Evolutionary conservation across 1,139 yeast genomes (phyloP).

Genomic region (Nadsonia starkeyi-henricii): DNA sequence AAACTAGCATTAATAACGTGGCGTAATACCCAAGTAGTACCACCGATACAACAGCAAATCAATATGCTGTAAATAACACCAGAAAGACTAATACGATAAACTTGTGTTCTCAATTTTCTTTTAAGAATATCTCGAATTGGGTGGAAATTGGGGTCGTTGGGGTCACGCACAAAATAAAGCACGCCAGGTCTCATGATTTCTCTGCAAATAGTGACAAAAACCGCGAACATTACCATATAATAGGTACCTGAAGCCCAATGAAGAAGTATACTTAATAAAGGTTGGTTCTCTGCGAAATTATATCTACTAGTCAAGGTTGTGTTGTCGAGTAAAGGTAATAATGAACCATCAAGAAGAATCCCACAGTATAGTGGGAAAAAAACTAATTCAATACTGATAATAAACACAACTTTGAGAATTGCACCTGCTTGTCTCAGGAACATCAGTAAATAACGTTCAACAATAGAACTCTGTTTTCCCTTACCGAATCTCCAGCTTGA

Average conservation of each 20-base stretch:
- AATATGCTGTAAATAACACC: slow-evolving; percentile 64
- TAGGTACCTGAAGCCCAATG: slow-evolving; percentile 73
- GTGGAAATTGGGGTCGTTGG: slow-evolving; percentile 84
- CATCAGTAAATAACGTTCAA: background rate
- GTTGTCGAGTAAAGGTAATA: slow-evolving; percentile 24
- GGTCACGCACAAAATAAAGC: slow-evolving; percentile 78
- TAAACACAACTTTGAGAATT: slow-evolving; percentile 58
- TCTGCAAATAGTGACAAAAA: slow-evolving; percentile 76
- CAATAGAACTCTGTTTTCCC: slow-evolving; percentile 1
- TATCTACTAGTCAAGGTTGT: slow-evolving; percentile 9
- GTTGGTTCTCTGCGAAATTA: slow-evolving; percentile 13
- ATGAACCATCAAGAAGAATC: slow-evolving; percentile 52
- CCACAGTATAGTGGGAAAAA: slow-evolving; percentile 87
- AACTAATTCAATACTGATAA: slow-evolving; percentile 67
- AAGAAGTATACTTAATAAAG: slow-evolving; percentile 16
- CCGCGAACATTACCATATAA: slow-evolving; percentile 79
- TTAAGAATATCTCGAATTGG: slow-evolving; percentile 81
- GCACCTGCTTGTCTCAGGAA: slow-evolving; percentile 27
- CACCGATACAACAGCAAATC: slow-evolving; percentile 63
- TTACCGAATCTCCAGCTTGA: slow-evolving; percentile 12
- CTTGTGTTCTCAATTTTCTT: slow-evolving; percentile 56
- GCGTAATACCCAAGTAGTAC: slow-evolving; percentile 42
- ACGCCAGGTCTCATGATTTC: slow-evolving; percentile 77
- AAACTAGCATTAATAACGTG: slow-evolving; percentile 21
- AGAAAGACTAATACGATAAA: slow-evolving; percentile 61